Base-by-base conservation (phyloP, 2,329 filamentous ascomycete genomes). In the Colletotrichum spaethianum region DNA sequence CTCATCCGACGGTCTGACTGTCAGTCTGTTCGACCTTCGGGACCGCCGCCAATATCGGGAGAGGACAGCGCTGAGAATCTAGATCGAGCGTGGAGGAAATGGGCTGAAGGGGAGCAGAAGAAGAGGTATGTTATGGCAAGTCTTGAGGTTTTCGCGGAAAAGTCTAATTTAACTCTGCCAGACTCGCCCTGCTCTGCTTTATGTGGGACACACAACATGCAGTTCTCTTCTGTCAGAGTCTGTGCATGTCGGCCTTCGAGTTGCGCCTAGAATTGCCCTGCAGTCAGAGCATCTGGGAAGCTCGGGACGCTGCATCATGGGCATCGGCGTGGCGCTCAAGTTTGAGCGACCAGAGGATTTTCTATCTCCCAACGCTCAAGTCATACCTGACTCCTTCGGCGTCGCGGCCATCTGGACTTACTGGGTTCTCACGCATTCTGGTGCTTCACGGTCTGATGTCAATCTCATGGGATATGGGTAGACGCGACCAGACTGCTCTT, bases 191-290 rank as follows among this genome's bases (percentile, higher is more conserved):
- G 48, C 81, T 90, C 6, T 92, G 89, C 76, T 92, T 92, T 77
- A 88, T 92, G 82, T 92, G 90, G 90, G 90, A 92, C 74, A 90
- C 89, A 0, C 89, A 92, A 66, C 89, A 92, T 72, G 89, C 90
- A 0, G 88, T 91, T 0, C 82, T 92, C 0, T 92, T 92, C 77
- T 91, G 88, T n/a, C 90, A 92, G 76, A 90, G 88, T 5, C 83
- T 92, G 0, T 92, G 90, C 79, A 92, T 92, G 89, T 91, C 89
- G 1, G 88, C 89, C 0, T 91, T 91, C 61, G 90, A 92, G 75
- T 83, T 92, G 1, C 85, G 88, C 0, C 84, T 89, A 0, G 83
- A 85, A 2, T 78, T 92, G 2, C 90, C 90, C 0, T 91, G 88
- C 75, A 83, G 85, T 50, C 83, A 89, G 61, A 77, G 82, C 0